phyloP scores from a whole-genome alignment of 2,329 filamentous ascomycete species.

The Trichoderma semiorbis region DNA sequence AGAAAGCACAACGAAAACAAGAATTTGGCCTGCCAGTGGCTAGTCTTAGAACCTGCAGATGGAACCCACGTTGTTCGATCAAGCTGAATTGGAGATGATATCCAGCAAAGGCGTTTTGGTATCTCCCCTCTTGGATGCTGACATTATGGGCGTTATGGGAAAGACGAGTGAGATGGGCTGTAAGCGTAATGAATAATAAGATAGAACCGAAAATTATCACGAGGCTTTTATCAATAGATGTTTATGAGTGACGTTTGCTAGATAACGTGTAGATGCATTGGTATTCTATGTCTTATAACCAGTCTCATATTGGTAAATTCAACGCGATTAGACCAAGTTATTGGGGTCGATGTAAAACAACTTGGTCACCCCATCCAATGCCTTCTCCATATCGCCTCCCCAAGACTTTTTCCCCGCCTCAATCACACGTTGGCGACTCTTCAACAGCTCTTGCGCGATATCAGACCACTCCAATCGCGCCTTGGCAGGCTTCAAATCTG shows the following conservation, averaged over 20 bases:
- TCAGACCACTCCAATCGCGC: not conserved
- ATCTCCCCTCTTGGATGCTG: not conserved
- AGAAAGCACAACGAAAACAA: constrained; percentile 53
- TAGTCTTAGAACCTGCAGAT: constrained; percentile 81
- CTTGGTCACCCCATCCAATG: not conserved
- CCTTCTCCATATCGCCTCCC: not conserved
- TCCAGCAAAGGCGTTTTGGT: not conserved
- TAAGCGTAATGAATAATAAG: not conserved
- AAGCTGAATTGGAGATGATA: not conserved
- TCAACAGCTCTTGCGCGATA: not conserved
- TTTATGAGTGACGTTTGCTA: not conserved
- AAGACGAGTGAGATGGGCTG: not conserved
- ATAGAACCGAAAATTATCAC: not conserved
- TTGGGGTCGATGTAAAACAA: not conserved
- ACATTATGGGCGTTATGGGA: not conserved
- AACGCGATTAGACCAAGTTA: not conserved
- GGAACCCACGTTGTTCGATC: constrained; percentile 52
- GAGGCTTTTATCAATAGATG: not conserved
- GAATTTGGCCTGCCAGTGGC: constrained; percentile 79
- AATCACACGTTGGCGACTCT: constrained; percentile 1
- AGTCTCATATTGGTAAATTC: not conserved
- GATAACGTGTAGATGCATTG: not conserved
- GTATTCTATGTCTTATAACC: not conserved
- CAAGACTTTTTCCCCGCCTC: constrained; percentile 3
- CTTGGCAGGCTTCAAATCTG: not conserved